Conservation (phyloP, 208 protist genomes). For the Leishmania amazonensis region DNA sequence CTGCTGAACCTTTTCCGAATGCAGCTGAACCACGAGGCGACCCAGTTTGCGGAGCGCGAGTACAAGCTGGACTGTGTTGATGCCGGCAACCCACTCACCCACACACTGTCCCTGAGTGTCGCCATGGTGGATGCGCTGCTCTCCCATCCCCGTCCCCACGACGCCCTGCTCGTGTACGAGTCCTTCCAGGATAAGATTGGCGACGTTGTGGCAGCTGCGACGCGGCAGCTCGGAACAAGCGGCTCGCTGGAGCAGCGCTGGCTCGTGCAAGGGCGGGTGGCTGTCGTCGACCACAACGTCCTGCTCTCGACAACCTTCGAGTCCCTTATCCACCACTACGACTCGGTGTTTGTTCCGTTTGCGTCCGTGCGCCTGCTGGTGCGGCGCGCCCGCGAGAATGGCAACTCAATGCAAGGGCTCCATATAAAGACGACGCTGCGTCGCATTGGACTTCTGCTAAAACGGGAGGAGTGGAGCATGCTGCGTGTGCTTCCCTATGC, state of each 20-base stretch:
- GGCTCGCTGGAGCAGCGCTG: conserved; percentile 74
- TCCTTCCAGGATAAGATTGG: conserved; percentile 65
- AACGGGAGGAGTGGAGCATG: conserved; percentile 38
- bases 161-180: conserved; percentile 65
- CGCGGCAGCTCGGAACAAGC: conserved; percentile 59
- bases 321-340: conserved; percentile 83
- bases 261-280: conserved; percentile 86
- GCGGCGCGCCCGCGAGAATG: conserved; percentile 58
- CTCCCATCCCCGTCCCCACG: conserved; percentile 62
- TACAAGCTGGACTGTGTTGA: conserved; percentile 48
- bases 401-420: conserved; percentile 53
- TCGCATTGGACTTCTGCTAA: conserved; percentile 46
- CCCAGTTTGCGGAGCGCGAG: conserved; percentile 72
- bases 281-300: conserved; percentile 88
- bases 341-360: conserved; percentile 83
- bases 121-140: conserved; percentile 81
- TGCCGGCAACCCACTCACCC: conserved; percentile 51
- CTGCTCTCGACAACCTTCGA: conserved; percentile 79
- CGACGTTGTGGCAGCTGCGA: conserved; percentile 57
- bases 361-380: conserved; percentile 70
- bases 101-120: conserved; percentile 60
- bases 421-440: conserved; percentile 56
- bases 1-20: conserved; percentile 66
- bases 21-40: conserved; percentile 77
- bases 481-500: conserved; percentile 75